Conservation (phyloP, 1,284 basidiomycete species). For the Anthracocystis walkeri region DNA sequence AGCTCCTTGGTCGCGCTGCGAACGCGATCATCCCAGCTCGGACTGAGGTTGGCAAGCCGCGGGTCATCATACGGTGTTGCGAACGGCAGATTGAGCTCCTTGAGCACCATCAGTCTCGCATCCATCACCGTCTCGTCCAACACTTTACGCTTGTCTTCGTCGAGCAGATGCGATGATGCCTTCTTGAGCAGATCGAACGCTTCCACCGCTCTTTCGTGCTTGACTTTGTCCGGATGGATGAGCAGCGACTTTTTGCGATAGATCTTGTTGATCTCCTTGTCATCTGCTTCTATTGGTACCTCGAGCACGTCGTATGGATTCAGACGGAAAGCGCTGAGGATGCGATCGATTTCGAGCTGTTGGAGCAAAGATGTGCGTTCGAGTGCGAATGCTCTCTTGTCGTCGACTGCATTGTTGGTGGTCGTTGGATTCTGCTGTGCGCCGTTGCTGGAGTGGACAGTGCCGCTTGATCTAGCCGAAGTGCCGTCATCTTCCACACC, state of each 20-base stretch:
- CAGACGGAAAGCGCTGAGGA: constrained; percentile 73
- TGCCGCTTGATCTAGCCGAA: background rate
- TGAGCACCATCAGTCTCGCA: constrained; percentile 70
- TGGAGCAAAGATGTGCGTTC: constrained; percentile 59
- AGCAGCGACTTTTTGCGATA: constrained; percentile 74
- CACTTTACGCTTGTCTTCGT: constrained; percentile 65
- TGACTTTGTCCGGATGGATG: constrained; percentile 75
- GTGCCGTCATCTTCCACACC: background rate
- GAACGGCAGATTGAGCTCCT: constrained; percentile 65
- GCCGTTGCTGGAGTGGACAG: background rate
- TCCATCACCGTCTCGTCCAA: constrained; percentile 70
- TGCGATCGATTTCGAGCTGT: constrained; percentile 72
- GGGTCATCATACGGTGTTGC: constrained; percentile 69
- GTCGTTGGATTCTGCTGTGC: background rate
- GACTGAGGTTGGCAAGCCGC: constrained; percentile 69
- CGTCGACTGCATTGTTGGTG: constrained; percentile 11
- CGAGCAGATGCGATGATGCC: constrained; percentile 70
- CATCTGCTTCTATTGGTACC: constrained; percentile 71
- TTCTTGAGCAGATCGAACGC: constrained; percentile 75
- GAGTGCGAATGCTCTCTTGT: constrained; percentile 36
- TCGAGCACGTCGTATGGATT: constrained; percentile 75
- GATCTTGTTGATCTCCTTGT: constrained; percentile 73
- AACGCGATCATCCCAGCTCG: constrained; percentile 71
- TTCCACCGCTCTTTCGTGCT: constrained; percentile 73
- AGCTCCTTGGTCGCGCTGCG: constrained; percentile 72